These are phyloP conservation scores for Pochonia chlamydosporia DNA, from an alignment of 2,329 filamentous ascomycete species.

Conservation along the genomic window DNA sequence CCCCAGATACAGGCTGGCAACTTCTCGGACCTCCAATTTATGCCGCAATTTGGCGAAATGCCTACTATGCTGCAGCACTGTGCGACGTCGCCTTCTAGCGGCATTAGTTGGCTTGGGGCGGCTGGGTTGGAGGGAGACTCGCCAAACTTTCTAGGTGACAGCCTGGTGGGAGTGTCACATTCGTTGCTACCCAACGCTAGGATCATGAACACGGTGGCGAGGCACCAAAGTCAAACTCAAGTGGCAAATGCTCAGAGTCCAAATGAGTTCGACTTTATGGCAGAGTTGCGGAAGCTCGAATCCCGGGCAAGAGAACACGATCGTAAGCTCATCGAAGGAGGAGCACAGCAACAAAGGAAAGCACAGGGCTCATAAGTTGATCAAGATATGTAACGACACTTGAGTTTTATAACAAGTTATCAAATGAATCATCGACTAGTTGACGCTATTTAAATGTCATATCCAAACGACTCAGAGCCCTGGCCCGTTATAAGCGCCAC, in stretches of 20 bases:
- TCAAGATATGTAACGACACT: neutral
- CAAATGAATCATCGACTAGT: too few species aligned
- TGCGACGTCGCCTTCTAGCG: constrained; percentile 8
- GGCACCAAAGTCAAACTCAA: neutral
- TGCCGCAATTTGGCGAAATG: constrained; percentile 5
- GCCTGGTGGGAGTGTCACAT: neutral
- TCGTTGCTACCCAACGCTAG: neutral
- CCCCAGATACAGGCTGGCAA: neutral
- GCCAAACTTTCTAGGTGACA: neutral
- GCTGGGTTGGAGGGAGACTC: neutral
- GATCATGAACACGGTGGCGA: neutral
- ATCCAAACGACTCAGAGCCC: neutral
- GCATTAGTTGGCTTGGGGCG: constrained; percentile 1
- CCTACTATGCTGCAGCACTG: constrained; percentile 8
- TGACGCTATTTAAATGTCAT: too few species aligned
- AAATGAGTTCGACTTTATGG: constrained; percentile 7
- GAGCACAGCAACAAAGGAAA: neutral
- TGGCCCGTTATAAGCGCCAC: constrained; percentile 15
- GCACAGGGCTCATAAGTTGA: neutral
- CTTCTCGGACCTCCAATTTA: neutral
- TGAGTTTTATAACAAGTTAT: too few species aligned
- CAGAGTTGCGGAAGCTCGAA: constrained; percentile 10
- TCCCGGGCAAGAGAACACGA: constrained; percentile 6
- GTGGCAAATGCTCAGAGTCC: neutral
- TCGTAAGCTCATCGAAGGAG: neutral